These are phyloP conservation scores for Sphaceloma murrayae DNA, from an alignment of 2,329 filamentous ascomycete species.

Conservation along the genomic window DNA sequence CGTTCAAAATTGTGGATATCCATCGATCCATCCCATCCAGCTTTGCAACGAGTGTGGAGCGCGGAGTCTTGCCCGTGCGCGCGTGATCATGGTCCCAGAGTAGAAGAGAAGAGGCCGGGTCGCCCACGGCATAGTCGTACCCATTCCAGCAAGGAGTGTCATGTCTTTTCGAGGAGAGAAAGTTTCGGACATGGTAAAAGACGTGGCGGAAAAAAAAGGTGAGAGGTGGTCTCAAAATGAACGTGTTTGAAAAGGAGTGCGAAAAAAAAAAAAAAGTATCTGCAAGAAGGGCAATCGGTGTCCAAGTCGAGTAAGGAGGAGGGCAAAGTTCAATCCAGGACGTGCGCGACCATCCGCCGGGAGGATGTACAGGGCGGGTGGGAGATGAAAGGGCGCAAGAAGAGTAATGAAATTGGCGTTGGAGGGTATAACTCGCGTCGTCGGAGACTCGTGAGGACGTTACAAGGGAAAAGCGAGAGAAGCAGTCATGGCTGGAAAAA, in stretches of 20 bases:
- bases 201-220: no score
- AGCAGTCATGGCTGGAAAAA: conserved; percentile 13
- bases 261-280: conserved; percentile 11
- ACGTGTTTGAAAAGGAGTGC: no score
- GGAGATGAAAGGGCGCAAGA: neutral
- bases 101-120: no score
- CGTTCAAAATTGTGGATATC: conserved; percentile 7
- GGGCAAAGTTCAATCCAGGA: conserved; percentile 13
- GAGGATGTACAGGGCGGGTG: neutral
- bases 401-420: neutral
- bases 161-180: no score
- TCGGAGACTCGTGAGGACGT: conserved; percentile 13
- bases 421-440: conserved; percentile 13
- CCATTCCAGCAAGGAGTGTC: no score
- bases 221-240: no score
- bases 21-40: neutral
- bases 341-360: neutral
- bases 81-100: conserved; percentile 1
- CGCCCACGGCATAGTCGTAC: no score
- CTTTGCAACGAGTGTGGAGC: neutral
- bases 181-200: no score
- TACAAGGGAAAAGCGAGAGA: conserved; percentile 7
- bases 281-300: conserved; percentile 8
- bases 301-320: neutral
- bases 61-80: conserved; percentile 11